Conservation (phyloP, 2,329 filamentous ascomycete species). For the Lecanicillium sp. region DNA sequence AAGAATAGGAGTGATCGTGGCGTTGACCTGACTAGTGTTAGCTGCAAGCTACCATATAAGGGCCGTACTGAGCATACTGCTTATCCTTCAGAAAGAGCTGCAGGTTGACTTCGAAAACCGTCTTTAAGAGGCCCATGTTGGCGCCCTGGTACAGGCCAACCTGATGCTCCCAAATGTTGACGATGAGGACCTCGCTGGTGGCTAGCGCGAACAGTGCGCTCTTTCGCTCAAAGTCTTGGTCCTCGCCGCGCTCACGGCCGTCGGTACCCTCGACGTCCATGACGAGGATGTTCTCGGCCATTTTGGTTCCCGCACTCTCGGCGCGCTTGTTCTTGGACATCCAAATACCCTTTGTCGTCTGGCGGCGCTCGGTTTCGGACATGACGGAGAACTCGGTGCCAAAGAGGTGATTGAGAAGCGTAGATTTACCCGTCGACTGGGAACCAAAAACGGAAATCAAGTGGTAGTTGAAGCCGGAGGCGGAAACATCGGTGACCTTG, state of each 20-base stretch:
- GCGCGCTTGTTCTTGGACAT: constrained; percentile 90
- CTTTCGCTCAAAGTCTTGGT: constrained; percentile 98
- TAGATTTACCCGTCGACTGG: constrained; percentile 97
- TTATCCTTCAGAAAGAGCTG: constrained; percentile 95
- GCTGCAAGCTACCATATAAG: constrained; percentile 5
- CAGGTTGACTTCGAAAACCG: constrained; percentile 96
- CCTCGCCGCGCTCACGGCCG: constrained; percentile 89
- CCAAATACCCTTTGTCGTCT: constrained; percentile 99
- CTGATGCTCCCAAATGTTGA: constrained; percentile 99
- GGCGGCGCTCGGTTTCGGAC: constrained; percentile 86
- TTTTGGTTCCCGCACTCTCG: constrained; percentile 43
- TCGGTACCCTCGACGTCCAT: constrained; percentile 99
- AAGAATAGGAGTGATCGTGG: constrained; percentile 94
- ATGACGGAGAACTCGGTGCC: constrained; percentile 96
- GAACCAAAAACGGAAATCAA: constrained; percentile 98
- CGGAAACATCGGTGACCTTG: constrained; percentile 66
- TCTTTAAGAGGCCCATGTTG: constrained; percentile 98
- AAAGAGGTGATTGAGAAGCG: constrained; percentile 90
- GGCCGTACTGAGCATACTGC: constrained; percentile 49
- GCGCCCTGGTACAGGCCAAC: constrained; percentile 96
- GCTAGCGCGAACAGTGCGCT: constrained; percentile 94
- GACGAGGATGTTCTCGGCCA: constrained; percentile 97
- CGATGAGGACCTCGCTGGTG: constrained; percentile 93
- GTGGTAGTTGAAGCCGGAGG: constrained; percentile 97
- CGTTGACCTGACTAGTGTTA: constrained; percentile 52